Evolutionary conservation across 106 monocot species (phyloP).

Genomic region (Acorus gramineus): DNA sequence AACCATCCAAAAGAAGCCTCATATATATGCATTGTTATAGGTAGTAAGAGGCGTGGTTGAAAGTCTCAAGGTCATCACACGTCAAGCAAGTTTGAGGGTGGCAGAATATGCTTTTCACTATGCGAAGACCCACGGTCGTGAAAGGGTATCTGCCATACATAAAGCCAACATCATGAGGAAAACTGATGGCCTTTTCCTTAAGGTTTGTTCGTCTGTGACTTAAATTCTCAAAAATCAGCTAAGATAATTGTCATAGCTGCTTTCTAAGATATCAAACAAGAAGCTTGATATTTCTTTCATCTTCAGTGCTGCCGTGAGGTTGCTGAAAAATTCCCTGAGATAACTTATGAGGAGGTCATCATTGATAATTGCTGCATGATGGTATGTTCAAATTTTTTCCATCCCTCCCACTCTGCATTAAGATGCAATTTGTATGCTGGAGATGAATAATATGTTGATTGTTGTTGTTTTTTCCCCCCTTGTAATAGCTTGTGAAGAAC

Average conservation of each 20-base stretch:
- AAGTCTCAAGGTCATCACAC: constrained; percentile 90
- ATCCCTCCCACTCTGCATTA: too few relatives aligned
- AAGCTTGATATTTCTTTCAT: background rate
- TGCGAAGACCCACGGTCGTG: constrained; percentile 67
- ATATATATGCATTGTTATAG: constrained; percentile 10
- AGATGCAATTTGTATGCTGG: too few relatives aligned
- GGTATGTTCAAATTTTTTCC: constrained; percentile 25
- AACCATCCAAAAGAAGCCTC: too few relatives aligned
- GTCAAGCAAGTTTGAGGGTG: constrained; percentile 88
- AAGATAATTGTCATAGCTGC: too few relatives aligned
- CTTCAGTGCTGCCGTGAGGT: constrained; percentile 93
- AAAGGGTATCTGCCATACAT: constrained; percentile 96
- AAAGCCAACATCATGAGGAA: constrained; percentile 99
- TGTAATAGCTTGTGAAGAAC: constrained; percentile 77
- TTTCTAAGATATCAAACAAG: background rate
- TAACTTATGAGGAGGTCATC: constrained; percentile 88
- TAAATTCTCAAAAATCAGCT: too few relatives aligned
- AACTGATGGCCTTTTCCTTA: constrained; percentile 91
- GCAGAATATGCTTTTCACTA: constrained; percentile 98
- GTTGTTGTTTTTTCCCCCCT: background rate
- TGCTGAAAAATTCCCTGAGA: constrained; percentile 82
- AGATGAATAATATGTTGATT: too few relatives aligned
- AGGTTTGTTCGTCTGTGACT: constrained; percentile 23
- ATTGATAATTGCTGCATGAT: constrained; percentile 98
- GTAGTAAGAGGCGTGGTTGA: constrained; percentile 96